Base-by-base conservation (phyloP, 352 stramenopile genomes). In the Globisporangium radiosum region DNA sequence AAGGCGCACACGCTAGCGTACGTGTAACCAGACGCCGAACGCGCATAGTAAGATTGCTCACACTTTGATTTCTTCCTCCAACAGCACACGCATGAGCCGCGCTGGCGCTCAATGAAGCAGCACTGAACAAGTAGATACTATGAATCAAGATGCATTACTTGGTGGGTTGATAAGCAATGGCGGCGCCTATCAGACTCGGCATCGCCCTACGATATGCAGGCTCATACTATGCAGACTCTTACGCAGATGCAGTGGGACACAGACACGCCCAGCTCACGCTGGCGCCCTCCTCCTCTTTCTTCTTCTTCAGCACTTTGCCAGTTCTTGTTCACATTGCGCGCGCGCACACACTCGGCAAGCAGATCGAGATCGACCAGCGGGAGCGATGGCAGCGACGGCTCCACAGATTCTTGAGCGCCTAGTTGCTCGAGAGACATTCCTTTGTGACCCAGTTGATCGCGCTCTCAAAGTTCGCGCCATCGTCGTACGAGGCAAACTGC, bases 401-500 rank as follows among this genome's bases (percentile, higher is more conserved):
- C 25, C 25, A 33, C 25, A 33, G 25, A 33, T 33, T 33, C 25
- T 33, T 33, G 19, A 50, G 10, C 37, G 33, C 36, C 54, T 61
- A 61, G 45, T 61, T 52, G 15, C 54, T 48, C 42, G 63, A 59
- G 58, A 68, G 58, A 65, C 75, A 85, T 1, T 70, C 69, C 53
- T 75, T 69, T 13, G 73, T 38, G 7, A 82, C 62, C 75, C 75
- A 85, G 49, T 72, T 62, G 61, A 81, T 38, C 14, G 75, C 75
- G 37, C 77, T 76, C 14, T 71, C 50, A 52, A 73, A 81, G 71
- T 82, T 59, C 13, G 69, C 66, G 5, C 63, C 50, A 47, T 82
- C 63, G 56, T 85, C 75, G 59, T 82, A 85, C 53, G 80, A 69
- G 19, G 73, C 73, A 49, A 85, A 81, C 69, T 85, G 48, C 25